These are phyloP conservation scores for Crepidotus variabilis DNA, from an alignment of 768 basidiomycete genomes.

Conservation along the genomic window DNA sequence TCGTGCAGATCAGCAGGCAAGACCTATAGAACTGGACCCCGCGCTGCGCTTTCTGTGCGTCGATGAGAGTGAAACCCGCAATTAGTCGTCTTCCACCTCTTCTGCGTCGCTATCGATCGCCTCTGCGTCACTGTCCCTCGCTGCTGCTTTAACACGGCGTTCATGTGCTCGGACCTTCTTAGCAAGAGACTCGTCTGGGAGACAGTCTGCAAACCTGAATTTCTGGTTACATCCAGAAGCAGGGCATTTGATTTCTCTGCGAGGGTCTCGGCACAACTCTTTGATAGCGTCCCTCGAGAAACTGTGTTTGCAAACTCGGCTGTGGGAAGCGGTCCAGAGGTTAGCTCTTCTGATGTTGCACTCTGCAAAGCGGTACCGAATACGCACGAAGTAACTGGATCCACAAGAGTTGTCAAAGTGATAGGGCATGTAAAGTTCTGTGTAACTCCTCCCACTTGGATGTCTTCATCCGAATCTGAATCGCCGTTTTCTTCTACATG, in stretches of 20 bases:
- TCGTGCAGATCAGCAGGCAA: background rate
- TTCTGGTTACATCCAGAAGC: slow-evolving; percentile 66
- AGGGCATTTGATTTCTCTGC: slow-evolving; percentile 50
- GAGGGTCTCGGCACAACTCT: slow-evolving; percentile 47
- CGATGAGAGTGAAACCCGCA: background rate
- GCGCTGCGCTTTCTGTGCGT: background rate
- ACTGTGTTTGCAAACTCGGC: slow-evolving; percentile 72
- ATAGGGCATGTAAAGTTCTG: slow-evolving; percentile 86
- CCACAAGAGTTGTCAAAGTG: slow-evolving; percentile 56
- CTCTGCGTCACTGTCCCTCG: slow-evolving; percentile 59
- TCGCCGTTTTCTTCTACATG: slow-evolving; percentile 74
- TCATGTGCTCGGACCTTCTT: slow-evolving; percentile 57
- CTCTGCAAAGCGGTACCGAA: slow-evolving; percentile 1
- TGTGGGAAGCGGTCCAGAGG: slow-evolving; percentile 24
- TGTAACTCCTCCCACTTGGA: slow-evolving; percentile 83
- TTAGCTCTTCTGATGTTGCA: background rate
- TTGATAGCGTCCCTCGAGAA: slow-evolving; percentile 73
- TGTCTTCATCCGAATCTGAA: slow-evolving; percentile 82
- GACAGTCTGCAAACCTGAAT: slow-evolving; percentile 48
- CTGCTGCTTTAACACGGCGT: slow-evolving; percentile 47
- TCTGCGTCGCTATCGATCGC: slow-evolving; percentile 28
- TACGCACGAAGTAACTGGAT: slow-evolving; percentile 83
- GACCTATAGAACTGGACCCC: background rate
- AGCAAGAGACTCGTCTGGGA: slow-evolving; percentile 53
- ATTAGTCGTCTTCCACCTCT: background rate